Conservation (phyloP, 2,329 filamentous ascomycete genomes). For the Fusarium sp. region DNA sequence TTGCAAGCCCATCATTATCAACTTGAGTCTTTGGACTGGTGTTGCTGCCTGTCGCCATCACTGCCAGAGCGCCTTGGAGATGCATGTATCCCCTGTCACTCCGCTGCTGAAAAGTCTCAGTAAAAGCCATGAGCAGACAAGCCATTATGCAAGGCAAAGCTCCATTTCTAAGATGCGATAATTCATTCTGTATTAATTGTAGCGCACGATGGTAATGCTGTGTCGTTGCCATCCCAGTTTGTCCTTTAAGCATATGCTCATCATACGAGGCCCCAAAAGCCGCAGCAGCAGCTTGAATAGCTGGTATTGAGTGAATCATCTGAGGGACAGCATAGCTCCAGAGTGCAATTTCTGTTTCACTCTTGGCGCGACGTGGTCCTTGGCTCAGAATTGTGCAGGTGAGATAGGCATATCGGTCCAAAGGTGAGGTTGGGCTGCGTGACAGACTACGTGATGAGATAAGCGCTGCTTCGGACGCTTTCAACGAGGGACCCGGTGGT, state of each 20-base stretch:
- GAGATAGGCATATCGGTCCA: constrained; percentile 10
- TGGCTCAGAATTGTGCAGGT: constrained; percentile 15
- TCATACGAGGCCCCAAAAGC: constrained; percentile 29
- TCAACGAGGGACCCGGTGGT: neutral
- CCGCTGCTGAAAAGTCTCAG: constrained; percentile 17
- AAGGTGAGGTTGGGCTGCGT: neutral
- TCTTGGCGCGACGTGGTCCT: constrained; percentile 22
- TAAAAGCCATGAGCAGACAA: constrained; percentile 19
- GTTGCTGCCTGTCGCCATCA: constrained; percentile 1
- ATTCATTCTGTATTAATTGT: constrained; percentile 5
- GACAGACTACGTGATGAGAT: neutral
- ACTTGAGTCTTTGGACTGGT: neutral
- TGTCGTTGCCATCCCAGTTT: neutral
- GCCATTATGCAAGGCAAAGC: constrained; percentile 8
- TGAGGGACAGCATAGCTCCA: constrained; percentile 27
- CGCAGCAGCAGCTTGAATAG: constrained; percentile 15
- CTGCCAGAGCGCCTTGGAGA: constrained; percentile 13
- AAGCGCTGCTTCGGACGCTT: neutral
- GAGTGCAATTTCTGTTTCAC: constrained; percentile 6
- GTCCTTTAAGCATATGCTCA: constrained; percentile 14
- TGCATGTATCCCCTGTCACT: constrained; percentile 28
- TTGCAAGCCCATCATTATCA: neutral
- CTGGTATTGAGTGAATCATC: constrained; percentile 22
- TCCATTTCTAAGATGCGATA: neutral
- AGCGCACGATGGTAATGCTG: constrained; percentile 16